These are phyloP conservation scores for Gigaspora rosea DNA, from an alignment of 192 early-diverging fungal genomes.

Conservation along the genomic window DNA sequence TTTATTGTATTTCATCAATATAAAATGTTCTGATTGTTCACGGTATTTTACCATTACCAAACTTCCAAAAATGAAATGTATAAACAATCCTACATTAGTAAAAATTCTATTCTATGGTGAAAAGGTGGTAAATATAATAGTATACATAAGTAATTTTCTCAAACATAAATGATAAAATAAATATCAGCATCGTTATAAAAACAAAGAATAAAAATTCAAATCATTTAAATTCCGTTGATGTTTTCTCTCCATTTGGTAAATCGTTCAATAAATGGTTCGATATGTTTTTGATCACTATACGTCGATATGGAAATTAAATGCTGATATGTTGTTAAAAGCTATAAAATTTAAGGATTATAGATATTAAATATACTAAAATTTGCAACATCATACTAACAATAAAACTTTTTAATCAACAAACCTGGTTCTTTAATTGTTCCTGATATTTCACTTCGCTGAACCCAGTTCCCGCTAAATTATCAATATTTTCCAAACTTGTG, in stretches of 20 bases:
- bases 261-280: constrained; percentile 23
- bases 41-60: no score
- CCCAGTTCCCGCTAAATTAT: constrained; percentile 4
- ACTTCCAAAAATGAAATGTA: no score
- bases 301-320: constrained; percentile 2
- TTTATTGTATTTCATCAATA: no score
- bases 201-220: no score
- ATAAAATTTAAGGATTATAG: not conserved
- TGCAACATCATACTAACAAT: not conserved
- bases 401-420: not conserved
- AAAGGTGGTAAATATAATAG: no score
- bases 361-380: not conserved
- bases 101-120: no score
- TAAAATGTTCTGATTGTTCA: no score
- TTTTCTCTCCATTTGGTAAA: not conserved
- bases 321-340: constrained; percentile 24
- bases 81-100: no score
- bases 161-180: no score
- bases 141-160: no score
- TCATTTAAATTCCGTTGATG: no score
- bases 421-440: constrained; percentile 29
- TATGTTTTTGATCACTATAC: not conserved
- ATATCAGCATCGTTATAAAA: no score
- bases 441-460: constrained; percentile 15
- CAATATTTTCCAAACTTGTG: constrained; percentile 39